phyloP scores from a whole-genome alignment of 1,284 basidiomycete genomes.

The Moniliophthora roreri region DNA sequence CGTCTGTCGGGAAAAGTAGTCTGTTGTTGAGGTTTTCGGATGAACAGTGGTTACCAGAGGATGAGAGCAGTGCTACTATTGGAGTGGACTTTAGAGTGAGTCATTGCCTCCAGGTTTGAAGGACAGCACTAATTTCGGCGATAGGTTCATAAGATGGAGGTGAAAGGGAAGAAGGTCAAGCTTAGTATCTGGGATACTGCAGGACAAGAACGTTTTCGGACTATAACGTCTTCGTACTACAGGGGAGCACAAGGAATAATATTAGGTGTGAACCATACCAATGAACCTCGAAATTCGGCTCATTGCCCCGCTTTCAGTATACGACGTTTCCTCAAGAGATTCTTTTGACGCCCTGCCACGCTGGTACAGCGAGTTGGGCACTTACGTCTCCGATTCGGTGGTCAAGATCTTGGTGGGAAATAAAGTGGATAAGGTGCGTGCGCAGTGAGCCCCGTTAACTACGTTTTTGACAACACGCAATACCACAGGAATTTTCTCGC shows the following conservation, averaged over 20 bases:
- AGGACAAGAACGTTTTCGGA: conserved; percentile 89
- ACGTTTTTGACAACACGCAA: not conserved
- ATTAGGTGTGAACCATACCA: conserved; percentile 54
- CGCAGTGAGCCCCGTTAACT: not conserved
- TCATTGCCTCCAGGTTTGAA: conserved; percentile 12
- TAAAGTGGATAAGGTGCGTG: conserved; percentile 87
- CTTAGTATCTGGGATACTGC: conserved; percentile 90
- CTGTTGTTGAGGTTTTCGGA: conserved; percentile 93
- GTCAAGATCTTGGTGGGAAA: conserved; percentile 96
- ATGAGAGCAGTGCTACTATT: conserved; percentile 95
- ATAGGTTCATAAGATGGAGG: conserved; percentile 81
- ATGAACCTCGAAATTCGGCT: not conserved
- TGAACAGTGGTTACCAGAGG: conserved; percentile 93
- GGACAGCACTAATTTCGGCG: not conserved
- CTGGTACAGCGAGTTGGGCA: conserved; percentile 95
- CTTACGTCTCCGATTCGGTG: conserved; percentile 86
- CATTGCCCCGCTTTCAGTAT: conserved; percentile 53
- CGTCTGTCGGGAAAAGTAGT: conserved; percentile 91
- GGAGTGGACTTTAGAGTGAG: conserved; percentile 80
- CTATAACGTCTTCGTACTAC: conserved; percentile 91
- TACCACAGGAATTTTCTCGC: conserved; percentile 78
- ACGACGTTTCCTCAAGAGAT: conserved; percentile 89
- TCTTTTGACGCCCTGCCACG: conserved; percentile 90
- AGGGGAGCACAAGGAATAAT: conserved; percentile 94
- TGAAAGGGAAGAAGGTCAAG: conserved; percentile 78